Conservation (phyloP, 139 green algal species). For the Coelastrella sp. region DNA sequence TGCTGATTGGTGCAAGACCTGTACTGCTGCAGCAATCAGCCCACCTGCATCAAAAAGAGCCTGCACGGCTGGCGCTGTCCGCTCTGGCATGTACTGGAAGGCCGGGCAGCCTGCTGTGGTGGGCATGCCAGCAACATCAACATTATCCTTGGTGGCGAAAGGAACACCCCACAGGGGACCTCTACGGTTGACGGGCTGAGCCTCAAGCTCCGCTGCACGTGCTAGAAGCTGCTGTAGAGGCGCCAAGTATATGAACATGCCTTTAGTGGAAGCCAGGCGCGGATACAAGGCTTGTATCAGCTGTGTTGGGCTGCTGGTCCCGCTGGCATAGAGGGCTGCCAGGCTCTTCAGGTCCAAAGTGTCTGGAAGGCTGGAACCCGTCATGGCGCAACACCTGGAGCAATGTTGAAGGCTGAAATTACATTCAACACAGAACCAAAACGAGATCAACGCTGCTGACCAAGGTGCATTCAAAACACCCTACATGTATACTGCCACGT, state of each 20-base stretch:
- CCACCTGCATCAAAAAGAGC: conserved; percentile 68
- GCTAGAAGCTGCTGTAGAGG: conserved; percentile 53
- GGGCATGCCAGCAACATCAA: conserved; percentile 78
- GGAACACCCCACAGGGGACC: conserved; percentile 77
- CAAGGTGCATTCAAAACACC: too few species aligned
- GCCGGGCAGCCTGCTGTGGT: conserved; percentile 80
- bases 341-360: conserved; percentile 54
- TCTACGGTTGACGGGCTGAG: conserved; percentile 41
- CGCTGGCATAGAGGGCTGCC: conserved; percentile 57
- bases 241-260: conserved; percentile 61
- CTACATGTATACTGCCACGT: background rate
- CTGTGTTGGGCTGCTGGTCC: conserved; percentile 50
- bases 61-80: conserved; percentile 61
- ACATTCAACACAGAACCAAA: too few species aligned
- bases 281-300: conserved; percentile 58
- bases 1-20: too few species aligned
- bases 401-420: background rate
- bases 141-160: conserved; percentile 90
- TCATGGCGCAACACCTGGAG: background rate
- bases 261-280: conserved; percentile 12
- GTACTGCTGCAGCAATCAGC: background rate
- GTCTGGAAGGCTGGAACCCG: background rate
- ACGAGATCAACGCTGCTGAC: too few species aligned
- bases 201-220: conserved; percentile 64
- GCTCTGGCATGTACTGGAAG: conserved; percentile 69